These are phyloP conservation scores for Aspergillus sclerotialis DNA, from an alignment of 2,329 filamentous ascomycete species.

Conservation along the genomic window DNA sequence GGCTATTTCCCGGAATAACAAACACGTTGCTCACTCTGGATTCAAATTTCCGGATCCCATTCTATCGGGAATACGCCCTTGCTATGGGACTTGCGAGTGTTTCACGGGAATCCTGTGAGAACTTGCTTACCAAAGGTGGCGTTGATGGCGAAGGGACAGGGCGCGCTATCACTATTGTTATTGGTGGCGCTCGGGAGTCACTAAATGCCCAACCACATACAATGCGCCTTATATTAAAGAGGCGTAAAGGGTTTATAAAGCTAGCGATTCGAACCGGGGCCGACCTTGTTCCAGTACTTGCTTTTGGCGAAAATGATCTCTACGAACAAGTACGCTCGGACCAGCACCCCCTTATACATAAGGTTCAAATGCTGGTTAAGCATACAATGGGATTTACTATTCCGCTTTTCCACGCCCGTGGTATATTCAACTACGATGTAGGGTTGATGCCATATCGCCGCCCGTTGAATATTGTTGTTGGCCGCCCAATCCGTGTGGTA, in stretches of 20 bases:
- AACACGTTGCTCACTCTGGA: slow-evolving; percentile 93
- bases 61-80: slow-evolving; percentile 92
- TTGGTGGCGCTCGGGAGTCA: slow-evolving; percentile 87
- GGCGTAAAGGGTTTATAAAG: slow-evolving; percentile 89
- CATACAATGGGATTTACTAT: slow-evolving; percentile 86
- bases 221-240: slow-evolving; percentile 69
- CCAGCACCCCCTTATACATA: slow-evolving; percentile 71
- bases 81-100: slow-evolving; percentile 82
- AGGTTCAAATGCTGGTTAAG: slow-evolving; percentile 75
- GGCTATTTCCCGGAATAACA: slow-evolving; percentile 88
- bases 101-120: slow-evolving; percentile 84
- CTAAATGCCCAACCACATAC: slow-evolving; percentile 77
- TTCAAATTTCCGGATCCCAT: slow-evolving; percentile 85
- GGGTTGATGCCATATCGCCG: slow-evolving; percentile 90
- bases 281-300: slow-evolving; percentile 84
- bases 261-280: slow-evolving; percentile 87
- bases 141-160: slow-evolving; percentile 76
- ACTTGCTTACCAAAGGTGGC: slow-evolving; percentile 74
- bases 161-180: slow-evolving; percentile 90
- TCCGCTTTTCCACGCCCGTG: slow-evolving; percentile 80
- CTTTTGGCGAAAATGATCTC: slow-evolving; percentile 91
- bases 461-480: slow-evolving; percentile 83
- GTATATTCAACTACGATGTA: slow-evolving; percentile 96
- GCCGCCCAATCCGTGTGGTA: slow-evolving; percentile 67
- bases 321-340: slow-evolving; percentile 82